Conservation (phyloP, 2,329 filamentous ascomycete species). For the Epichloe baconii region DNA sequence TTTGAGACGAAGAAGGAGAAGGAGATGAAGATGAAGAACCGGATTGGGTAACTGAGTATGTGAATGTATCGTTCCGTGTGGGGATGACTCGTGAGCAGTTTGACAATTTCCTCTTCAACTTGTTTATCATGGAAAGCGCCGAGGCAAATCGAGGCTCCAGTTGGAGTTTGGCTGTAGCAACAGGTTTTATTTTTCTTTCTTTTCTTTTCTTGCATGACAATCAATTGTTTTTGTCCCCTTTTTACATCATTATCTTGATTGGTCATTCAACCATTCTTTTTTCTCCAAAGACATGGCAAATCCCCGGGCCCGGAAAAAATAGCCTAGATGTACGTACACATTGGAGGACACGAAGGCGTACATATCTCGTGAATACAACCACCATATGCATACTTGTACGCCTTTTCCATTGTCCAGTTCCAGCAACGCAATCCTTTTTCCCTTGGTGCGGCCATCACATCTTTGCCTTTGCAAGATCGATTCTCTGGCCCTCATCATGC, state of each 20-base stretch:
- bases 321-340: not conserved
- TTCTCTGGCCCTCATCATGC: constrained; percentile 60
- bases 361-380: not conserved
- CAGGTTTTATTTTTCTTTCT: not conserved
- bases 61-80: not conserved
- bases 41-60: not conserved
- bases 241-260: not conserved
- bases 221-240: not conserved
- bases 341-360: not conserved
- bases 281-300: not conserved
- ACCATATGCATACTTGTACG: not conserved
- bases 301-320: not conserved
- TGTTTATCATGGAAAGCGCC: not conserved
- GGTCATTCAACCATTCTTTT: not conserved
- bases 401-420: no score
- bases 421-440: no score
- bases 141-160: not conserved
- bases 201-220: not conserved
- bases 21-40: not conserved
- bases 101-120: not conserved
- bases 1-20: not conserved
- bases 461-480: constrained; percentile 35
- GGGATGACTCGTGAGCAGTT: not conserved
- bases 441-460: constrained; percentile 15
- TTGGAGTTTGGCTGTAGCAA: not conserved